phyloP scores from a whole-genome alignment of 2,329 filamentous ascomycete species.

The Diplodia scrobiculata region DNA sequence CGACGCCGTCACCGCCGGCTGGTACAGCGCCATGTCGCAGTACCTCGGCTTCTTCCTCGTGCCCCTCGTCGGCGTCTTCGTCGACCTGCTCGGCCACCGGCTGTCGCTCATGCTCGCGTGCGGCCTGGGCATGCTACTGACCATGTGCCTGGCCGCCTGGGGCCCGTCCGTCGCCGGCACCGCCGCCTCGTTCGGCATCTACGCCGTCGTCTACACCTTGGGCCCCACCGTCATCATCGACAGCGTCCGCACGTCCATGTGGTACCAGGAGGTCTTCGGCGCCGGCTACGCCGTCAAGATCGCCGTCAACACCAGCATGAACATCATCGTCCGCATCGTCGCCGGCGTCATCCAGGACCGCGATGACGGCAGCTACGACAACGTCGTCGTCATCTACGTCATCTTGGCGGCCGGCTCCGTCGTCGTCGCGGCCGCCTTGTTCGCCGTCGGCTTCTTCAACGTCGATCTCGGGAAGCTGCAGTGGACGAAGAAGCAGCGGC shows the following conservation, averaged over 20 bases:
- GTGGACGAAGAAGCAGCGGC: conserved; percentile 60
- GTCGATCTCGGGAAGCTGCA: conserved; percentile 56
- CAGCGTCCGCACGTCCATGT: conserved; percentile 61
- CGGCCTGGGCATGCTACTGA: conserved; percentile 54
- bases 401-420: conserved; percentile 56
- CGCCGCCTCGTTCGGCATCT: conserved; percentile 62
- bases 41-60: conserved; percentile 63
- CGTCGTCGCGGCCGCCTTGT: conserved; percentile 48
- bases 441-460: conserved; percentile 46
- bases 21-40: conserved; percentile 61
- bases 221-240: conserved; percentile 64
- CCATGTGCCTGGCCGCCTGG: conserved; percentile 60
- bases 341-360: conserved; percentile 62
- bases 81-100: conserved; percentile 60
- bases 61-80: conserved; percentile 58
- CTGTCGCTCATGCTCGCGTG: conserved; percentile 52
- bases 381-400: conserved; percentile 60
- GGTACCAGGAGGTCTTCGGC: conserved; percentile 63
- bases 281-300: conserved; percentile 63
- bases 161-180: conserved; percentile 55
- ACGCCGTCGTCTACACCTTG: conserved; percentile 58
- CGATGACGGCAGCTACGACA: conserved; percentile 59
- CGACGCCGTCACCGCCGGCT: conserved; percentile 59
- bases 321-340: conserved; percentile 61
- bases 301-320: conserved; percentile 65